These are phyloP conservation scores for Neurospora discreta DNA, from an alignment of 495 filamentous ascomycete species.

Conservation along the genomic window DNA sequence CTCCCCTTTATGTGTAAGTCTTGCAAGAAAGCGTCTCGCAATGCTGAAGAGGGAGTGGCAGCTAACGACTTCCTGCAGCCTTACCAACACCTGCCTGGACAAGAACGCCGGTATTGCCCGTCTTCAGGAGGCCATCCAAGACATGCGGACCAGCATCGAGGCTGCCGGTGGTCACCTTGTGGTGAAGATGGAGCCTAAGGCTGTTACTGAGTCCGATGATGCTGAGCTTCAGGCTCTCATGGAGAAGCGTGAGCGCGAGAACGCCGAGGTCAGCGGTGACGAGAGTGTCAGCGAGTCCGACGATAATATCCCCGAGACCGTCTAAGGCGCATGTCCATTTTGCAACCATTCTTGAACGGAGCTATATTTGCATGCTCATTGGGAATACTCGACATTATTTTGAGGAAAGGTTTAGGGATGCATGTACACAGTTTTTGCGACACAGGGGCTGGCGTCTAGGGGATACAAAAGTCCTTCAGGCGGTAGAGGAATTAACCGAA, in stretches of 20 bases:
- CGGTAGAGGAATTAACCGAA: conserved; percentile 4
- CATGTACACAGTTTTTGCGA: conserved; percentile 2
- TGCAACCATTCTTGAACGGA: background rate
- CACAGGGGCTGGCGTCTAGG: conserved; percentile 6
- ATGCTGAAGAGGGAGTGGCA: background rate
- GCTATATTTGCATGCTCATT: background rate
- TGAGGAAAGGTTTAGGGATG: background rate
- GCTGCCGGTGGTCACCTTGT: conserved; percentile 63
- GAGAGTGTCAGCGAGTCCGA: conserved; percentile 90
- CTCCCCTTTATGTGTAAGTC: conserved; percentile 73
- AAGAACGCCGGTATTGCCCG: conserved; percentile 74
- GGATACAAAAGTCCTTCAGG: conserved; percentile 10
- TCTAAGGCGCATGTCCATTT: conserved; percentile 15
- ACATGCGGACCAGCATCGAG: conserved; percentile 67
- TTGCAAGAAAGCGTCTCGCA: background rate
- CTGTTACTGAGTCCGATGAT: conserved; percentile 96
- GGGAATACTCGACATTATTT: background rate
- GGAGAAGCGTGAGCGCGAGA: conserved; percentile 98
- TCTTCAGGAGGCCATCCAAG: conserved; percentile 77
- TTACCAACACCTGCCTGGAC: conserved; percentile 88
- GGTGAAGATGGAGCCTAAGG: conserved; percentile 96
- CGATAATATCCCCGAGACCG: conserved; percentile 49
- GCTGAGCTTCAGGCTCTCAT: conserved; percentile 93
- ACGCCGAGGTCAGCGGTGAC: conserved; percentile 91
- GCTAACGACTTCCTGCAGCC: conserved; percentile 5